A percentile compares a stretch with the other conserved stretches of the same genome.
Evolutionary conservation across 768 basidiomycete genomes (phyloP).

Genomic region (Hygrophorus pudorinus): DNA sequence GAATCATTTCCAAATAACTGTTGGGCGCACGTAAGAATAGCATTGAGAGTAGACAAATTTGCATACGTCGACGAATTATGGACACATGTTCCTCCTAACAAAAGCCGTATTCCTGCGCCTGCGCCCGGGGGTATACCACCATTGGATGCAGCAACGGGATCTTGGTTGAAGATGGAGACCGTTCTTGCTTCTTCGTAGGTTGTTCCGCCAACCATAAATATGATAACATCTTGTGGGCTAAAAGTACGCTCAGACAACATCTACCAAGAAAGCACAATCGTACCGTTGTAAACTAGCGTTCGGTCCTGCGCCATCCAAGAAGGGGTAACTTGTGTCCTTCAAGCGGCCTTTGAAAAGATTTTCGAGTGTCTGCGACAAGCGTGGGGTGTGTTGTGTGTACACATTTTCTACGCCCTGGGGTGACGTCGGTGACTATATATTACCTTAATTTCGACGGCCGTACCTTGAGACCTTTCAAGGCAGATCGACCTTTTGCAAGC

Average conservation of each 20-base stretch:
- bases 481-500: conserved; percentile 88
- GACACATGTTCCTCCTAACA: conserved; percentile 90
- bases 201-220: conserved; percentile 94
- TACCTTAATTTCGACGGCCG: conserved; percentile 4
- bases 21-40: background rate
- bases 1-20: conserved; percentile 87
- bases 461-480: conserved; percentile 91
- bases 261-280: conserved; percentile 8
- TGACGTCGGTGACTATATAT: background rate
- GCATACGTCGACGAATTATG: conserved; percentile 88
- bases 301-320: conserved; percentile 55
- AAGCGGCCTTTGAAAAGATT: conserved; percentile 78
- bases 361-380: conserved; percentile 87
- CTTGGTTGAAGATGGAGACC: conserved; percentile 81
- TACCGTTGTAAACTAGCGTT: conserved; percentile 68
- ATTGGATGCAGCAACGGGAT: conserved; percentile 40
- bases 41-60: background rate
- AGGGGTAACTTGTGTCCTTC: conserved; percentile 85
- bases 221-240: conserved; percentile 91
- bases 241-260: background rate
- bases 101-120: conserved; percentile 54
- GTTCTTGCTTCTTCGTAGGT: conserved; percentile 93
- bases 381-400: conserved; percentile 94
- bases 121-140: conserved; percentile 28
- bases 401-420: conserved; percentile 96